A percentile compares a stretch with the other conserved stretches of the same genome.
These are phyloP conservation scores for Claviceps pazoutovae DNA, from an alignment of 2,329 filamentous ascomycete species.

Conservation along the genomic window DNA sequence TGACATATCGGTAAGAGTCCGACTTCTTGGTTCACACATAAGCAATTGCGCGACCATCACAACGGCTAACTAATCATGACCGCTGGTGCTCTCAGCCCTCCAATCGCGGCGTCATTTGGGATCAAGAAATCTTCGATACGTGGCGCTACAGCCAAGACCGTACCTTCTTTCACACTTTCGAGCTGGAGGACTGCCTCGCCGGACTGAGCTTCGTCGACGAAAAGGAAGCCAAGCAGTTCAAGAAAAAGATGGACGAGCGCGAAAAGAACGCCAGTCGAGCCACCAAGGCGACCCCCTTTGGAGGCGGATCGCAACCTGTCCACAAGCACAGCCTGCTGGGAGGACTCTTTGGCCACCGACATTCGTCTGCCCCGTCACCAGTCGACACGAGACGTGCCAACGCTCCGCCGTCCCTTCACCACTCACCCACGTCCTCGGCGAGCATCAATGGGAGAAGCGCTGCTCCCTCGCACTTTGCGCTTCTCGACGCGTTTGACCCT, in stretches of 20 bases:
- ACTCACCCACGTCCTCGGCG: constrained; percentile 28
- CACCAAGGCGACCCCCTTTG: constrained; percentile 67
- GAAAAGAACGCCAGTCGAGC: constrained; percentile 92
- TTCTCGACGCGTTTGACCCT: constrained; percentile 50
- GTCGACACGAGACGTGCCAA: constrained; percentile 36
- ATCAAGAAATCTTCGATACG: constrained; percentile 92
- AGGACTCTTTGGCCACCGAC: constrained; percentile 47
- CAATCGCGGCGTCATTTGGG: constrained; percentile 80
- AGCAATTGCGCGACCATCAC: not conserved
- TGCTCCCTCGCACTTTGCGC: constrained; percentile 41
- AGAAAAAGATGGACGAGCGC: constrained; percentile 92
- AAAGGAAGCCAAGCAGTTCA: constrained; percentile 92
- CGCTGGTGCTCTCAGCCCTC: constrained; percentile 38
- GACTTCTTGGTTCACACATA: not conserved
- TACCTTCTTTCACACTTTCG: constrained; percentile 95
- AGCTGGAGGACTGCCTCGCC: constrained; percentile 82
- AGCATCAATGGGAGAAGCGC: constrained; percentile 29
- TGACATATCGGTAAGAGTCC: constrained; percentile 62
- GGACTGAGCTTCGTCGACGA: constrained; percentile 89
- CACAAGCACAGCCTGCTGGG: constrained; percentile 38
- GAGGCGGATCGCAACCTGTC: constrained; percentile 29
- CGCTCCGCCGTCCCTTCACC: constrained; percentile 20
- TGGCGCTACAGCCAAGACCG: constrained; percentile 95
- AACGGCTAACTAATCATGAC: constrained; percentile 4
- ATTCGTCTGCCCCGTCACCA: constrained; percentile 43